Base-by-base conservation (phyloP, 176 grass and related monocot genomes). In the Bonia amplexicaulis region DNA sequence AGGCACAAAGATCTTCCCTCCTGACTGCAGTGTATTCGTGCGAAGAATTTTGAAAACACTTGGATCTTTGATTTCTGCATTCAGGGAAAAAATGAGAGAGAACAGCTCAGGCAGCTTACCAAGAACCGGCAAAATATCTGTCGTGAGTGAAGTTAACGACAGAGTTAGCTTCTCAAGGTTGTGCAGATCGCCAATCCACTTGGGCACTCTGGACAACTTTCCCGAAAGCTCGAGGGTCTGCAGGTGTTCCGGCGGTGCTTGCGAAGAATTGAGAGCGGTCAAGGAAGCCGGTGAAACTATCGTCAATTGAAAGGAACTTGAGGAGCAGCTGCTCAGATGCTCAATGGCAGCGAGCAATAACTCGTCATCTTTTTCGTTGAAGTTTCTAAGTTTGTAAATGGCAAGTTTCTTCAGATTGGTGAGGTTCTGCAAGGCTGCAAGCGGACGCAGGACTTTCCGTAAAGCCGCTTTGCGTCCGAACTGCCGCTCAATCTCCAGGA, bases 261-360 rank as follows among this genome's bases (percentile, higher is more conserved):
- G 35, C 5, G 35, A 37, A 37, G 0, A 37, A 37, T 0, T 4
- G 35, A 37, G 35, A 37, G 35, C 35, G 0, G 35, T 37, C 35
- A 37, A 37, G 35, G 5, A 37, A 37, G 35, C 35, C 35, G 4
- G 35, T 37, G 35, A 37, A 37, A 37, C 35, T 37, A 37, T 37
- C 35, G 35, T 37, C 35, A 37, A 37, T 37, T 37, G 35, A 3
- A 37, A 37, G 5, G 5, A 37, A 37, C 35, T 37, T 37, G 35
- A 37, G 35, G 35, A 37, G 35, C 35, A 37, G 35, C 35, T 37
- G 35, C 35, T 37, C 35, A 37, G 35, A 37, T 37, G 62, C 15
- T 87, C 86, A 27, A 87, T 87, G 20, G 71, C 71, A 76, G 85
- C 60, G 33, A 76, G 5, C 1, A 87, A 33, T 23, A 55, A 44